Base-by-base conservation (phyloP, 2,329 filamentous ascomycete species). In the Fusarium longipes region DNA sequence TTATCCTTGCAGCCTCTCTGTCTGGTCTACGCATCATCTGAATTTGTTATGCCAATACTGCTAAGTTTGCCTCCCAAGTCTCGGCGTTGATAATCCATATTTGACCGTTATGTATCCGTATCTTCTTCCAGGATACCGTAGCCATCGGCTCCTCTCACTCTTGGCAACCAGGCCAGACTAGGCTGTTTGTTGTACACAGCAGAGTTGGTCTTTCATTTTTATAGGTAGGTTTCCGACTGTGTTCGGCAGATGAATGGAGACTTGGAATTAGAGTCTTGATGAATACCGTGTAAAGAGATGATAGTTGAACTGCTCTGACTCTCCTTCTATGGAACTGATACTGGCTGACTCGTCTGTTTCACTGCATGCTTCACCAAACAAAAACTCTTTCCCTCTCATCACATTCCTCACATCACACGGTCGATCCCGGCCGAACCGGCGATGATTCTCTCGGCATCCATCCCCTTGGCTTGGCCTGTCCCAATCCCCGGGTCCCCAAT, bases 381-480 rank as follows among this genome's bases (percentile, higher is more conserved):
- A 20, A 47, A 36, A 15, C 17, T 36, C 42, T 65, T 53, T 29
- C 50, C 27, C 17, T 44, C 45, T 35, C 47, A 44, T 69, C 61
- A 66, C 65, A 68, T 68, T 68, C 65, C 65, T 69, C 24, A 39
- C 44, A 48, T 27, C 22, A 33, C 60, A 30, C 45, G 32, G 65
- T 49, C 56, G 51, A 69, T 67, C 65, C 65, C 63, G 66, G 58
- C 66, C 45, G 57, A 43, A 44, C 63, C 62, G 66, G 45, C 49
- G 24, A 48, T 42, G 32, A 29, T 24, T 27, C 45, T 22, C 27
- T 50, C 47, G 30, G 47, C 49, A n/a, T 35, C 44, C 43, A 64
- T 57, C 48, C 43, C 42, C 32, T 40, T 32, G 24, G 22, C 44
- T 47, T 49, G 45, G 45, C 45, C 36, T 48, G 30, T 36, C 45